Conservation (phyloP, 2,329 filamentous ascomycete genomes). For the Claviceps sp. region DNA sequence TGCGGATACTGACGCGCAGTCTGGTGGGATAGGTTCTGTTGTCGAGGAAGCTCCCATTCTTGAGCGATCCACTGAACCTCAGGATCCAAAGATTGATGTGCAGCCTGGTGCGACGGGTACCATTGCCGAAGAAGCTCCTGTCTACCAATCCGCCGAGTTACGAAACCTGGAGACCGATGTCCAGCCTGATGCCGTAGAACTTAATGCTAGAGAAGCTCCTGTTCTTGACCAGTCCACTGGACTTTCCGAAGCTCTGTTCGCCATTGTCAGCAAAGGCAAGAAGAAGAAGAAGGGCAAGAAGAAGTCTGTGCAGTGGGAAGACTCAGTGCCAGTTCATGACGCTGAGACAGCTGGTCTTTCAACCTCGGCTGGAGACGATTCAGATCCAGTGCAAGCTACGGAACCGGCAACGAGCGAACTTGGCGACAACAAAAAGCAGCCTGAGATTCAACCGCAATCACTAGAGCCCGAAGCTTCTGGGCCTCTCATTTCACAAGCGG, state of each 20-base stretch:
- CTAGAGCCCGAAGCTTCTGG: slow-evolving; percentile 15
- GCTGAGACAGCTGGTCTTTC: not conserved
- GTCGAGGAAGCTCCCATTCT: not conserved
- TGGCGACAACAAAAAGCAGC: not conserved
- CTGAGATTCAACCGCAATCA: slow-evolving; percentile 1
- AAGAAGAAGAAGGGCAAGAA: slow-evolving; percentile 8
- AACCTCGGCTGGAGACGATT: not conserved
- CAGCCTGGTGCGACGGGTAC: no score
- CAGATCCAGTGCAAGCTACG: not conserved
- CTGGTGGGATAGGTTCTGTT: not conserved
- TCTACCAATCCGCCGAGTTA: not conserved
- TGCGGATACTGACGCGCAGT: not conserved
- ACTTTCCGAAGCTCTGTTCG: not conserved
- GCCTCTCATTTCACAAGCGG: slow-evolving; percentile 20
- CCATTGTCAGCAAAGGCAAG: not conserved
- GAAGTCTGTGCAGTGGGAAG: slow-evolving; percentile 11
- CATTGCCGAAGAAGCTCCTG: not conserved
- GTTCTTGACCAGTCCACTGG: not conserved
- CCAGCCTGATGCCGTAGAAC: not conserved
- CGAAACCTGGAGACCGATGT: not conserved
- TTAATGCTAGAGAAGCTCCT: not conserved
- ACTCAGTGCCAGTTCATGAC: slow-evolving; percentile 2
- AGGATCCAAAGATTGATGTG: not conserved
- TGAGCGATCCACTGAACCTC: not conserved
- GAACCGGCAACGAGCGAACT: not conserved